Percentiles rank a stretch among this genome's conserved stretches.
Evolutionary conservation across 805 yeast genomes (phyloP).

Genomic region (Saitoella complicata): DNA sequence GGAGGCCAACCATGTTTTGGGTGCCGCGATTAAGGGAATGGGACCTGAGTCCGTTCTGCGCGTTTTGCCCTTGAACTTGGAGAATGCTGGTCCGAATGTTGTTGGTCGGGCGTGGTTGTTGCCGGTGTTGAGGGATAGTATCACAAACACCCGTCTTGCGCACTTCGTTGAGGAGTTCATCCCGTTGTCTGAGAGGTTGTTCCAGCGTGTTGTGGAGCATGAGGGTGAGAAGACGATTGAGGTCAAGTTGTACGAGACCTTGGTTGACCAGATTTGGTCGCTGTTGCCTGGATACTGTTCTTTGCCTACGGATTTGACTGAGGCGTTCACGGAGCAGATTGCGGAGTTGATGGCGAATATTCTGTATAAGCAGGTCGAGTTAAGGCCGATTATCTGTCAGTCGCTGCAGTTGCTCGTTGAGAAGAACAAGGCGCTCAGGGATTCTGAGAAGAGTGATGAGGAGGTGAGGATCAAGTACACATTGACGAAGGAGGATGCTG

Average conservation of each 20-base stretch:
- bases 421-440: conserved; percentile 45
- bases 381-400: conserved; percentile 72
- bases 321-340: conserved; percentile 54
- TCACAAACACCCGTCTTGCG: conserved; percentile 49
- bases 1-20: conserved; percentile 67
- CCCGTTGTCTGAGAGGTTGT: conserved; percentile 35
- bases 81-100: conserved; percentile 30
- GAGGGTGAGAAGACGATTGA: conserved; percentile 41
- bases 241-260: conserved; percentile 63
- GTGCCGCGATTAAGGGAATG: conserved; percentile 58
- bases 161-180: conserved; percentile 47
- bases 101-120: conserved; percentile 94
- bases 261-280: conserved; percentile 85
- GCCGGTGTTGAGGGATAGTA: conserved; percentile 78
- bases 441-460: conserved; percentile 45
- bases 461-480: conserved; percentile 37
- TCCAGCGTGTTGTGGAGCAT: conserved; percentile 14
- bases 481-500: conserved; percentile 42
- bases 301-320: conserved; percentile 56
- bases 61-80: conserved; percentile 64
- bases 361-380: conserved; percentile 55
- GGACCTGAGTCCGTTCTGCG: conserved; percentile 77
- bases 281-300: conserved; percentile 78
- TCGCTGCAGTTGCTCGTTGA: conserved; percentile 64
- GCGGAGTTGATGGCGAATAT: conserved; percentile 61